Percentiles rank a stretch among this genome's conserved stretches.
phyloP scores from a whole-genome alignment of 352 stramenopile genomes.

The Globisporangium alternatum region DNA sequence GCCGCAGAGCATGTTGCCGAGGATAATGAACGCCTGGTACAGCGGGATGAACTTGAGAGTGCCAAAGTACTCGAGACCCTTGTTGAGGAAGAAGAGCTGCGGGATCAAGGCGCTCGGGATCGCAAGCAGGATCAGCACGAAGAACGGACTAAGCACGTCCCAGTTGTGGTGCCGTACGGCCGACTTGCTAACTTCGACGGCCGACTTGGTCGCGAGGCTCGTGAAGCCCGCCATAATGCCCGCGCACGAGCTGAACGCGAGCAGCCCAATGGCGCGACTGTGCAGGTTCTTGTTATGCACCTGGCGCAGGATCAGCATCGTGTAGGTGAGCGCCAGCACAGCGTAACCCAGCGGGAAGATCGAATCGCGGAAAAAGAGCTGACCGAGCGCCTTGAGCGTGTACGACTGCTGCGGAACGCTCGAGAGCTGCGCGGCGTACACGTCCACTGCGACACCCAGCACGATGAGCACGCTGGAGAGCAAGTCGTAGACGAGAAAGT shows the following conservation, averaged over 20 bases:
- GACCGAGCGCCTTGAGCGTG: slow-evolving; percentile 48
- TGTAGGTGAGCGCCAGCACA: slow-evolving; percentile 44
- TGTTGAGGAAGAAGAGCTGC: slow-evolving; percentile 80
- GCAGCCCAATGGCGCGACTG: slow-evolving; percentile 34
- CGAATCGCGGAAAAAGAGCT: slow-evolving; percentile 52
- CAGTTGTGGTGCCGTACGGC: slow-evolving; percentile 33
- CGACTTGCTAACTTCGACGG: slow-evolving; percentile 63
- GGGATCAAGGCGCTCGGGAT: slow-evolving; percentile 60
- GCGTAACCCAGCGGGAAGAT: slow-evolving; percentile 55
- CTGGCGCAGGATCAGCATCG: slow-evolving; percentile 45
- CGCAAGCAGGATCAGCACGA: slow-evolving; percentile 50
- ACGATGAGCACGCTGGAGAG: slow-evolving; percentile 65
- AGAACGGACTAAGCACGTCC: slow-evolving; percentile 68
- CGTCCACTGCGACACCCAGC: slow-evolving; percentile 54
- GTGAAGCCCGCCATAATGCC: slow-evolving; percentile 79
- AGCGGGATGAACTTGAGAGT: slow-evolving; percentile 81
- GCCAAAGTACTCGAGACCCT: slow-evolving; percentile 71
- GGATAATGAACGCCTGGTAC: slow-evolving; percentile 83
- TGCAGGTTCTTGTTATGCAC: slow-evolving; percentile 56
- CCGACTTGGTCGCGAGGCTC: slow-evolving; percentile 73
- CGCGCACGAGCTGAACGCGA: slow-evolving; percentile 71
- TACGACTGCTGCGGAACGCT: slow-evolving; percentile 44
- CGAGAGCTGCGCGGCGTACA: slow-evolving; percentile 52
- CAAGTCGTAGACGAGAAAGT: slow-evolving; percentile 44
- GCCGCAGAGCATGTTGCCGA: slow-evolving; percentile 70